A percentile compares a stretch with the other conserved stretches of the same genome.
phyloP scores from a whole-genome alignment of 75 land plant species.

The Cryptomeria japonica region DNA sequence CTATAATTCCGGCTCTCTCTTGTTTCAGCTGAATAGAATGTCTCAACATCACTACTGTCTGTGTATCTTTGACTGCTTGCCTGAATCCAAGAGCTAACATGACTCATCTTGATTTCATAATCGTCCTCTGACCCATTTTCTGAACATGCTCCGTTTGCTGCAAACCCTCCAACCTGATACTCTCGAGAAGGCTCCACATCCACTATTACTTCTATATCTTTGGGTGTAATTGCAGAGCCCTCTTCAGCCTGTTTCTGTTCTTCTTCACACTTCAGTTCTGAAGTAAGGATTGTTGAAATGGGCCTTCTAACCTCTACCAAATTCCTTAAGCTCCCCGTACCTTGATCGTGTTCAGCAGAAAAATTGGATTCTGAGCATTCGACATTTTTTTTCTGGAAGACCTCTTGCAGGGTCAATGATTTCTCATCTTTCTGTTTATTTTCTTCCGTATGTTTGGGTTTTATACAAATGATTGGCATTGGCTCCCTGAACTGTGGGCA shows the following conservation, averaged over 20 bases:
- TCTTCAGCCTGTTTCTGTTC: background rate
- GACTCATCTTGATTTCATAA: constrained; percentile 1
- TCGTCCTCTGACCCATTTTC: background rate
- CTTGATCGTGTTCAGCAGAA: constrained; percentile 2
- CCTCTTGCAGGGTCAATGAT: background rate
- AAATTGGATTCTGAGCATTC: constrained; percentile 13
- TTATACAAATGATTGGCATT: constrained; percentile 8
- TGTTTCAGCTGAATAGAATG: constrained; percentile 83
- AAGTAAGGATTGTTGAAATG: background rate
- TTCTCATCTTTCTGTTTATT: background rate
- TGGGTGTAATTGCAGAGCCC: too few species aligned
- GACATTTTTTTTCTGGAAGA: background rate
- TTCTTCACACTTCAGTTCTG: background rate
- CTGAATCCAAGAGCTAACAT: constrained; percentile 4
- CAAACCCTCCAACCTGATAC: background rate
- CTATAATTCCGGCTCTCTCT: constrained; percentile 75
- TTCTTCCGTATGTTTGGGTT: constrained; percentile 5
- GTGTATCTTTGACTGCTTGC: constrained; percentile 8
- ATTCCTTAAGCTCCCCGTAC: background rate
- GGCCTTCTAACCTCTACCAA: background rate
- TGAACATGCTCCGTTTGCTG: background rate
- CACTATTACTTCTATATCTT: background rate
- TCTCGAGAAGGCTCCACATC: background rate
- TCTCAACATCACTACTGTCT: constrained; percentile 62
- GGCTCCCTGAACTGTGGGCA: background rate